Evolutionary conservation across 2,329 filamentous ascomycete genomes (phyloP).

Genomic region (Dactylonectria macrodidyma): DNA sequence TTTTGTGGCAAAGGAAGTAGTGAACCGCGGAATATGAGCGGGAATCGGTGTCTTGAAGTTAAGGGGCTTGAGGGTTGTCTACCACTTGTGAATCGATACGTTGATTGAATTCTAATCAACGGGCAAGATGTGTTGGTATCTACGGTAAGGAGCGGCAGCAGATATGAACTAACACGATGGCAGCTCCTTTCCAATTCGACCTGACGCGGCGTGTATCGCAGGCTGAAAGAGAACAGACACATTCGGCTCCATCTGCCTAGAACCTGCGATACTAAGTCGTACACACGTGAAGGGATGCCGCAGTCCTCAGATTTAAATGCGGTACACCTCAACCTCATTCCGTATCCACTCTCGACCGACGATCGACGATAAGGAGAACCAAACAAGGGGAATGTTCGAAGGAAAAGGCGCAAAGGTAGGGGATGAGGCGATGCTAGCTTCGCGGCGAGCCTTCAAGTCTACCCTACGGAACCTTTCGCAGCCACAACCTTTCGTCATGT

Average conservation of each 20-base stretch:
- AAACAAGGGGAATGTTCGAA: slow-evolving; percentile 22
- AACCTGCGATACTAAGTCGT: slow-evolving; percentile 48
- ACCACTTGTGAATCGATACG: no score
- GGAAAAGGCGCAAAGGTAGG: slow-evolving; percentile 22
- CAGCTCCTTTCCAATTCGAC: slow-evolving; percentile 45
- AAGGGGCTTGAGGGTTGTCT: no score
- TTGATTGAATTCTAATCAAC: no score
- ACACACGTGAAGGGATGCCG: slow-evolving; percentile 48
- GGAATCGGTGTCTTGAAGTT: no score
- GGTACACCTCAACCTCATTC: slow-evolving; percentile 46
- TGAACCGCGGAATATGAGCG: no score
- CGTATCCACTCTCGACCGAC: slow-evolving; percentile 35
- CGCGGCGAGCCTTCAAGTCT: slow-evolving; percentile 40
- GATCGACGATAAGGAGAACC: slow-evolving; percentile 37
- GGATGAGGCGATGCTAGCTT: slow-evolving; percentile 42
- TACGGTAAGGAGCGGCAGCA: not conserved
- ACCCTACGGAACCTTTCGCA: slow-evolving; percentile 45
- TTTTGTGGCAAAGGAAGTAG: no score
- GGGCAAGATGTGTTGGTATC: slow-evolving; percentile 41
- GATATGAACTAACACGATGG: slow-evolving; percentile 17
- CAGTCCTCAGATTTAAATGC: slow-evolving; percentile 44
- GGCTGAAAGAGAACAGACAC: slow-evolving; percentile 37
- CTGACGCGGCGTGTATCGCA: slow-evolving; percentile 43
- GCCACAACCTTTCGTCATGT: slow-evolving; percentile 44
- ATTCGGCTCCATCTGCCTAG: slow-evolving; percentile 50